Evolutionary conservation across 352 stramenopile genomes (phyloP), one percentile per base, ranked within the genome.

Genomic region (Blastocystis sp.): DNA sequence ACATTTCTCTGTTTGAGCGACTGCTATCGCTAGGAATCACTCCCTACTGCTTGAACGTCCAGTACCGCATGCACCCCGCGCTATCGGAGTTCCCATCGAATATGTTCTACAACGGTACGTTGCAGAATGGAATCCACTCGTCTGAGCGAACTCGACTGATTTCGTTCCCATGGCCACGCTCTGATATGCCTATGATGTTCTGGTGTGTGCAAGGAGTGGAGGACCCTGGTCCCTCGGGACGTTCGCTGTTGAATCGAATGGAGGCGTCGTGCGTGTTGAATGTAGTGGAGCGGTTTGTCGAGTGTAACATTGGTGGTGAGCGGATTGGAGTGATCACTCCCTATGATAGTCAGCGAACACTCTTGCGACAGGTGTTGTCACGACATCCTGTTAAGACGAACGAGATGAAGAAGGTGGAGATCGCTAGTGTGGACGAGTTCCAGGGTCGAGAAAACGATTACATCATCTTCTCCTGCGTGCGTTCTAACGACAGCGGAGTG

Each of bases 1-100:
- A 97, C 61, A 95, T 98, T 90, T 98, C 94, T 54, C 92, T 99
- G 13, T 99, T 99, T 90, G 97, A 99, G 90, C 95, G 97, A 11
- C 92, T 99, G 5, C 93, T 99, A 9, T 91, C 95, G 79, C 94
- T 98, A 41, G 95, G 96, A 70, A 94, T 98, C 88, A 95, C 95
- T 50, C 97, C 97, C 11, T 98, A 98, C 90, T 95, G 97, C 54
- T 94, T 99, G 15, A 94, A 97, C 66, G 96, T 99, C 5, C 97
- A 99, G 91, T 99, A 99, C 92, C 95, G 97, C 47, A 99, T 99
- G 97, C 97, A 99, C 88, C 97, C 97, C 20, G 97, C 94, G 79
- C 91, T 99, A 64, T 98, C 95, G 0, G 97, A 98, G 91, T 99
- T 99, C 90, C 97, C 97, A 4, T 98, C 96, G 9, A 98, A 99